Base-by-base conservation (phyloP, 2,329 filamentous ascomycete species). In the Ophiostoma sp. region DNA sequence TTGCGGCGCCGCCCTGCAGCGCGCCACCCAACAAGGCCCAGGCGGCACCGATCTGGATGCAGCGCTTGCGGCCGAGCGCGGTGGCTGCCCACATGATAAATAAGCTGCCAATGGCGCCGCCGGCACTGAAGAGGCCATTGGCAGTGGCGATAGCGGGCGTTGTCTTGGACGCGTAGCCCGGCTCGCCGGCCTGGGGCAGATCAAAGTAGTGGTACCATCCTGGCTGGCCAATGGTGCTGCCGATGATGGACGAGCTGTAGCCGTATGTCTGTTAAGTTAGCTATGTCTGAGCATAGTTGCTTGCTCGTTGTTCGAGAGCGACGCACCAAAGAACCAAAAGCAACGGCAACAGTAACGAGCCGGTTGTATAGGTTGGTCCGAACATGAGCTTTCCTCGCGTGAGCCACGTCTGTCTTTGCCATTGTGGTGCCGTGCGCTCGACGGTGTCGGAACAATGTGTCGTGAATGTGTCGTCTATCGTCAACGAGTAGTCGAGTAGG, bases 161-260 rank as follows among this genome's bases (percentile, higher is more conserved):
- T 0, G 81, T 83, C 41, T 75, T 79, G 4, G 76, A 76, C n/a
- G 73, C 77, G 70, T 83, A 83, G 65, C 81, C 82, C 0, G 75
- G 74, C 67, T 82, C 76, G 12, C 78, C 80, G 44, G 78, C 74
- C 11, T 69, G 70, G 0, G 82, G 81, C 9, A 84, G 77, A 60
- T 80, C 72, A 72, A 84, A 84, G 74, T 14, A 60, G 9, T 73
- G 70, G 72, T 82, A 84, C 81, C 81, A 84, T 70, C 81, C 81
- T 3, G 82, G 81, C 67, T 84, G 81, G 8, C 82, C 82, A 66
- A 84, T 83, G 16, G 82, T 84, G 68, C 80, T 82, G 52, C 78
- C 77, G 49, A 84, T 84, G 49, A 84, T 79, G 1, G 81, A 82
- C 8, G 82, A 77, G 66, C 78, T 80, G 71, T 83, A 84, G 36